A percentile compares a stretch with the other conserved stretches of the same genome.
Conservation (phyloP, 2,329 filamentous ascomycete species). For the Fusarium pseudocircinatum region DNA sequence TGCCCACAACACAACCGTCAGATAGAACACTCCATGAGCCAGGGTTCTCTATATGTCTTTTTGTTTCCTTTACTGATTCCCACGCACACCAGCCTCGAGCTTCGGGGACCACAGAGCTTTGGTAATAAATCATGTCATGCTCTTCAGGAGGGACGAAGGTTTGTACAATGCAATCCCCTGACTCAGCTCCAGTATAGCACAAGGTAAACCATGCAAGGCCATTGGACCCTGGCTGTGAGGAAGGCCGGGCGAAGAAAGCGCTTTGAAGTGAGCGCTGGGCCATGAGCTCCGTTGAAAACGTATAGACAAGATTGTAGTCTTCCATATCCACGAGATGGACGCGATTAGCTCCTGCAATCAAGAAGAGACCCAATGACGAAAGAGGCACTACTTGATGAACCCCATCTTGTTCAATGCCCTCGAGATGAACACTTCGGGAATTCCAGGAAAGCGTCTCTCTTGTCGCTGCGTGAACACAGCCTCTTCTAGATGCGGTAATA, state of each 20-base stretch:
- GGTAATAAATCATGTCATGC: conserved; percentile 66
- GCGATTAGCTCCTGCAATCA: conserved; percentile 65
- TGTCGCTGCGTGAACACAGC: conserved; percentile 60
- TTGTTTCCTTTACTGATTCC: conserved; percentile 61
- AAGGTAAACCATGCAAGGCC: conserved; percentile 72
- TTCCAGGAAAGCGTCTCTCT: conserved; percentile 58
- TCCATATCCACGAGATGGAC: conserved; percentile 67
- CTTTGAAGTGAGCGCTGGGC: conserved; percentile 68
- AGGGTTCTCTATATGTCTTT: conserved; percentile 66
- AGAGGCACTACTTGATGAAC: conserved; percentile 66
- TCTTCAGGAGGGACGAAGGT: conserved; percentile 67
- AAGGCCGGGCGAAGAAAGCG: conserved; percentile 57
- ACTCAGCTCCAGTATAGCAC: conserved; percentile 68
- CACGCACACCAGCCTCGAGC: conserved; percentile 60
- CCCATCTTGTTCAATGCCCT: conserved; percentile 58
- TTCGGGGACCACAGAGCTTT: conserved; percentile 48
- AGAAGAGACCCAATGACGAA: conserved; percentile 66
- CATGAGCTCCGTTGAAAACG: conserved; percentile 68
- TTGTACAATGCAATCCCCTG: conserved; percentile 71
- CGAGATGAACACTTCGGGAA: conserved; percentile 55
- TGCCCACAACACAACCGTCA: conserved; percentile 69
- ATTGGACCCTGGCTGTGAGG: conserved; percentile 62
- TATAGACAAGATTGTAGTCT: conserved; percentile 62
- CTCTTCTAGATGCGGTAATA: conserved; percentile 60
- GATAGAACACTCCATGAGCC: conserved; percentile 72